Percentiles rank a stretch among this genome's conserved stretches.
These are phyloP conservation scores for Podaxis sp. DNA, from an alignment of 768 basidiomycete species.

Conservation along the genomic window DNA sequence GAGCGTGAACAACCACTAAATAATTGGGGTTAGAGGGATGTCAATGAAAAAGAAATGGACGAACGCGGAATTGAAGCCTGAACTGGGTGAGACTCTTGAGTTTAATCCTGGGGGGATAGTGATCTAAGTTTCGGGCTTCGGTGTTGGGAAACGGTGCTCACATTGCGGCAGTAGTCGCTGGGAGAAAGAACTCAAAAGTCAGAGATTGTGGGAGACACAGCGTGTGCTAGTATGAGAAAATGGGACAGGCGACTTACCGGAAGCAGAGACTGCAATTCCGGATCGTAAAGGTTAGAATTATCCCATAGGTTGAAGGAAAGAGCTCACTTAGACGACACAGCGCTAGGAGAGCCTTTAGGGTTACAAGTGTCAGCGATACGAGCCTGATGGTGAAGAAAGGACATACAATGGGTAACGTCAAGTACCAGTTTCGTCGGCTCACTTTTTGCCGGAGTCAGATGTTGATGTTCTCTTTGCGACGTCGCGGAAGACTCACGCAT, in stretches of 20 bases:
- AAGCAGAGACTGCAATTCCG: slow-evolving; percentile 21
- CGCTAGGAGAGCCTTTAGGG: slow-evolving; percentile 20
- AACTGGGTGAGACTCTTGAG: background rate
- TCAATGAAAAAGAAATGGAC: background rate
- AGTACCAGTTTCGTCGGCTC: slow-evolving; percentile 29
- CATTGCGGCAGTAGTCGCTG: slow-evolving; percentile 28
- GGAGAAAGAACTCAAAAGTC: background rate
- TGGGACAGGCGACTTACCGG: slow-evolving; percentile 18
- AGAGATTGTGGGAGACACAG: background rate
- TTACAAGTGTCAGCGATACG: background rate
- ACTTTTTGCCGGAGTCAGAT: slow-evolving; percentile 23
- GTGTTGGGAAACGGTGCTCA: slow-evolving; percentile 1
- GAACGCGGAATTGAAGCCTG: slow-evolving; percentile 22
- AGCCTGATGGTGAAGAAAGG: background rate
- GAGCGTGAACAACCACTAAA: slow-evolving; percentile 50
- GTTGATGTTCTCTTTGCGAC: background rate
- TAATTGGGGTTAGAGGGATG: background rate
- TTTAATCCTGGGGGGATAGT: slow-evolving; percentile 1
- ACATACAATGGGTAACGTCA: slow-evolving; percentile 27
- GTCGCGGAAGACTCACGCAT: slow-evolving; percentile 24
- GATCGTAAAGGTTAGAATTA: background rate
- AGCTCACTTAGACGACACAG: slow-evolving; percentile 23
- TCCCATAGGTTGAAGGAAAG: background rate
- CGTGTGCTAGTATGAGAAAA: background rate
- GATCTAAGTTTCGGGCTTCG: background rate